A percentile compares a stretch with the other conserved stretches of the same genome.
Conservation (phyloP, 2,329 filamentous ascomycete genomes). For the Annulohypoxylon truncatum region DNA sequence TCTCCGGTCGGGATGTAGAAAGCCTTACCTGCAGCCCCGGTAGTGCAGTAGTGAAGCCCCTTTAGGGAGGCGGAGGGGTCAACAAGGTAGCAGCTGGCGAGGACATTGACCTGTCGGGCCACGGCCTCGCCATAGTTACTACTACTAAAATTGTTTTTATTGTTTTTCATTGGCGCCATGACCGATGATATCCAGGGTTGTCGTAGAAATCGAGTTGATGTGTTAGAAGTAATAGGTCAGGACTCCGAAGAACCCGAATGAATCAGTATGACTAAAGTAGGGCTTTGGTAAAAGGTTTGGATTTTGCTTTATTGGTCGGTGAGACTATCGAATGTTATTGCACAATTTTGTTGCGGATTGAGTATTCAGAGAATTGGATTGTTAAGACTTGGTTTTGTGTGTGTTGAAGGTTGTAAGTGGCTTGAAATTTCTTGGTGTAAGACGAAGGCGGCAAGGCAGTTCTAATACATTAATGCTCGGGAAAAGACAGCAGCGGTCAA, state of each 20-base stretch:
- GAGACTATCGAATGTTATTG: background rate
- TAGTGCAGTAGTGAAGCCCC: constrained; percentile 96
- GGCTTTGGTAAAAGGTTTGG: background rate
- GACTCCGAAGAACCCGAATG: constrained; percentile 15
- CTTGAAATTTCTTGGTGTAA: constrained; percentile 18
- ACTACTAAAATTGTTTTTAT: constrained; percentile 76
- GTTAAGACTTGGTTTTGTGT: background rate
- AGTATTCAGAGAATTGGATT: constrained; percentile 3
- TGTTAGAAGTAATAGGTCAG: constrained; percentile 1
- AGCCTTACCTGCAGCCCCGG: constrained; percentile 79
- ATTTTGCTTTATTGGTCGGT: background rate
- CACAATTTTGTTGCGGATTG: background rate
- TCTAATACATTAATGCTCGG: constrained; percentile 18
- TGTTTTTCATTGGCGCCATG: constrained; percentile 78
- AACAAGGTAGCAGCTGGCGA: constrained; percentile 92
- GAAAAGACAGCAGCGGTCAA: constrained; percentile 34
- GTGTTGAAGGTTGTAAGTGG: constrained; percentile 18
- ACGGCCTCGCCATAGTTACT: constrained; percentile 80
- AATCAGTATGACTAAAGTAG: background rate
- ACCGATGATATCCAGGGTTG: constrained; percentile 48
- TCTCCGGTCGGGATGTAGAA: background rate
- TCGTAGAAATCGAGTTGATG: constrained; percentile 20
- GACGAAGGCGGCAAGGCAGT: constrained; percentile 25
- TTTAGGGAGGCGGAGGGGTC: constrained; percentile 77
- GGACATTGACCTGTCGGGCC: constrained; percentile 76